Evolutionary conservation across 352 stramenopile species (phyloP).

Genomic region (Pythium myriotylum): DNA sequence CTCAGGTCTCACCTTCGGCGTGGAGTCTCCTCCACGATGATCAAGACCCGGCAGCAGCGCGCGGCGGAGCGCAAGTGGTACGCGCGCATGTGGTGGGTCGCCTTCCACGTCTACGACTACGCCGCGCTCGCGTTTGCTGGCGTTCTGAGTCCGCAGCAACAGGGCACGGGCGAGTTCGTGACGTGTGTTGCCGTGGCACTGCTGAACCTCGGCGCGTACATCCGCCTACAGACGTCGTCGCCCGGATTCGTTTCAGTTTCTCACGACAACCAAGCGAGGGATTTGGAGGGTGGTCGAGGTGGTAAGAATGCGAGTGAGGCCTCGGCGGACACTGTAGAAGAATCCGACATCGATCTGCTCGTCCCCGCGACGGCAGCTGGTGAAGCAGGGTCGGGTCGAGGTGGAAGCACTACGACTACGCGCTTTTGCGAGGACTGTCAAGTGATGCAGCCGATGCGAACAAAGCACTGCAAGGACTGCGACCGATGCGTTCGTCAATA

Average conservation of each 20-base stretch:
- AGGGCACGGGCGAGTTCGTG: constrained; percentile 47
- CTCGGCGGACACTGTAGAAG: constrained; percentile 3
- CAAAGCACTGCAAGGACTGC: constrained; percentile 84
- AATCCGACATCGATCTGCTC: constrained; percentile 28
- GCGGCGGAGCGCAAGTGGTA: constrained; percentile 65
- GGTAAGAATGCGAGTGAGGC: neutral
- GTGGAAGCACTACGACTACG: constrained; percentile 5
- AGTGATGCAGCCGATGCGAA: constrained; percentile 60
- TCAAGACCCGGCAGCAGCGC: constrained; percentile 24
- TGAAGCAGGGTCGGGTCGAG: neutral
- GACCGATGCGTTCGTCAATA: constrained; percentile 74
- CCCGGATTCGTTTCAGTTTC: constrained; percentile 48
- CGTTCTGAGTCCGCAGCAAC: constrained; percentile 32
- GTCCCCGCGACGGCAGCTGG: constrained; percentile 2
- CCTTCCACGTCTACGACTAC: constrained; percentile 67
- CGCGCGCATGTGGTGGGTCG: constrained; percentile 68
- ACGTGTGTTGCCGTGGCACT: constrained; percentile 40
- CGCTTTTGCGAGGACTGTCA: constrained; percentile 61
- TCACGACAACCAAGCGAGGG: neutral
- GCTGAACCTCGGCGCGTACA: constrained; percentile 47
- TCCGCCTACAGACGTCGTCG: constrained; percentile 60
- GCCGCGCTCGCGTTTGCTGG: constrained; percentile 39
- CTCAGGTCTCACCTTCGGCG: too few relatives aligned
- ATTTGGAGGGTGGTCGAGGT: constrained; percentile 29
- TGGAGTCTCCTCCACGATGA: neutral